Base-by-base conservation (phyloP, 1,139 yeast species). In the Ogataea hybrid region DNA sequence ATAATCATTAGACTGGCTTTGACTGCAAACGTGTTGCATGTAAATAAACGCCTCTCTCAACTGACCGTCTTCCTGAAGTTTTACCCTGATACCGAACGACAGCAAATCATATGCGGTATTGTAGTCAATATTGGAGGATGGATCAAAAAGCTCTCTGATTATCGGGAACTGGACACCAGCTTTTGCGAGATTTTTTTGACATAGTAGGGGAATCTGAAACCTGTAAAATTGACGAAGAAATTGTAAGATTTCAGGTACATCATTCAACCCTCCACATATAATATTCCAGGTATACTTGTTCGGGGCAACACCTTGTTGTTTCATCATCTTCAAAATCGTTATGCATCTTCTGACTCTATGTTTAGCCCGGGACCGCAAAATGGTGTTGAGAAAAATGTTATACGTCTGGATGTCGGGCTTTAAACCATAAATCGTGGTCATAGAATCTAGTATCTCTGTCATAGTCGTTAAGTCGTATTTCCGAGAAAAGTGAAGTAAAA, bases 231-330 rank as follows among this genome's bases (percentile, higher is more conserved):
- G 14, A 8, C 34, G 14, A 27, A 49, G 28, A n/a, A 44, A 11
- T 2, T 29, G 14, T 10, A 47, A 21, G 4, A 30, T 16, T 14
- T 35, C 27, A 1, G 25, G 16, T n/a, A 15, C 15, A 14, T 44
- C 41, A 2, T 27, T 12, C 7, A 51, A n/a, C 2, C 48, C 43
- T n/a, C 43, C 27, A 14, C 42, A 35, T 2, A 51, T 10, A 3
- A 49, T 20, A 28, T 47, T 46, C 47, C 49, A 41, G 5, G 55
- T 51, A 25, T 47, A 11, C n/a, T 31, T 6, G 33, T 52, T 53
- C 1, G 53, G 54, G 10, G 11, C 23, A 8, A 43, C 14, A 5
- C 28, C 32, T 5, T 25, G 14, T 0, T 17, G 4, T 11, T 42
- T 16, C 51, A 51, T 49, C 8, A 6, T 20, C 5, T 32, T 10